Conservation (phyloP, 108 stramenopile species). For the Stephanodiscus minutulus region DNA sequence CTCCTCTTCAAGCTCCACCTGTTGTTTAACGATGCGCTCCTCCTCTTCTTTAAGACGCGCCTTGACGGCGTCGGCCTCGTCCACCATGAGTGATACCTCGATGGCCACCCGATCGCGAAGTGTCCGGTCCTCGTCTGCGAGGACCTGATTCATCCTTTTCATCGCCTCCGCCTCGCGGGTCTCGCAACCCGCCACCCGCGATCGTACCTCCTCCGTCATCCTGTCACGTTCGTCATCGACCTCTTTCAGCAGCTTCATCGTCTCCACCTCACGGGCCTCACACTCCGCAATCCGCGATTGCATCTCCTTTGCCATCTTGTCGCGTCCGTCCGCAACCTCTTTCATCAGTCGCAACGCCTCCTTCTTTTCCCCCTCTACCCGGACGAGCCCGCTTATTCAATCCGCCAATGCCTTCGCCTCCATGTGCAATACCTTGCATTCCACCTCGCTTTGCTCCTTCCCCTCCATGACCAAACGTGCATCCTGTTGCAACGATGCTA, state of each 20-base stretch:
- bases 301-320: constrained; percentile 9
- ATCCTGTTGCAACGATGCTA: constrained; percentile 30
- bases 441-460: constrained; percentile 22
- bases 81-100: too few species aligned
- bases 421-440: constrained; percentile 15
- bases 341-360: constrained; percentile 18
- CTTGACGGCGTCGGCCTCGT: background rate
- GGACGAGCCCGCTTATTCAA: constrained; percentile 12
- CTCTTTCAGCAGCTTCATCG: constrained; percentile 16
- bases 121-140: constrained; percentile 5
- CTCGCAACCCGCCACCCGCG: constrained; percentile 2
- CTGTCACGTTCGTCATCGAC: constrained; percentile 11
- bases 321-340: constrained; percentile 13
- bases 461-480: constrained; percentile 22
- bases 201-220: constrained; percentile 1
- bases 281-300: constrained; percentile 3
- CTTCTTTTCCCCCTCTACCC: constrained; percentile 9
- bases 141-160: constrained; percentile 2
- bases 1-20: background rate
- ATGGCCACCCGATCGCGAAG: background rate
- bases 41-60: constrained; percentile 12
- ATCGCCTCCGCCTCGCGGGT: constrained; percentile 5
- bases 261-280: constrained; percentile 5
- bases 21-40: constrained; percentile 11
- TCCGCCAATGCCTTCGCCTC: constrained; percentile 10